Conservation (phyloP, 495 filamentous ascomycete genomes). For the Bathelium albidoporum region DNA sequence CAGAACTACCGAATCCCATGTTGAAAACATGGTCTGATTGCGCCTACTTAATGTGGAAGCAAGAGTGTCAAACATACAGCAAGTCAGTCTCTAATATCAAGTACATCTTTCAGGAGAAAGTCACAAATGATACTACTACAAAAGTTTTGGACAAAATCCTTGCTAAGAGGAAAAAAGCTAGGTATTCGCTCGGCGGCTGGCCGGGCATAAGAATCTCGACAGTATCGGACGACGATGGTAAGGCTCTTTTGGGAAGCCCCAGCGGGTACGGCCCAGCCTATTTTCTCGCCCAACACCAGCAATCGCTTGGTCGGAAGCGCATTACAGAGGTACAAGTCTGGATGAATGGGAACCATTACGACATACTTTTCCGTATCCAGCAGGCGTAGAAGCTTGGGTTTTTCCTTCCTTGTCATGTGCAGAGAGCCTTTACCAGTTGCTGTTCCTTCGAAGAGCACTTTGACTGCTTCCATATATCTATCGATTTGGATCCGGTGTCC, state of each 20-base stretch:
- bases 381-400: background rate
- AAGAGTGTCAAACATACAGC: background rate
- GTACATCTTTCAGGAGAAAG: background rate
- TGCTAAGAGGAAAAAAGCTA: background rate
- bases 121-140: background rate
- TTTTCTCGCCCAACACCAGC: background rate
- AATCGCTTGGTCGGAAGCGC: background rate
- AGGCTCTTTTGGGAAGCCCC: constrained; percentile 1
- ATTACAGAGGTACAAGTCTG: background rate
- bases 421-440: background rate
- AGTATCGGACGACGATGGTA: background rate
- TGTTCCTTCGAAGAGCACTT: background rate
- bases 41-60: constrained; percentile 1
- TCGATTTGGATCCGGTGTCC: background rate
- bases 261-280: background rate
- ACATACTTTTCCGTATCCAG: background rate
- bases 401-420: constrained; percentile 1
- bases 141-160: background rate
- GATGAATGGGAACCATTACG: background rate
- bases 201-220: background rate
- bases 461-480: background rate
- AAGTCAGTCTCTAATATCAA: background rate
- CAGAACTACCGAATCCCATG: background rate
- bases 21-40: constrained; percentile 2
- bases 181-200: background rate